Conservation (phyloP, 2,329 filamentous ascomycete species). For the Chaetomiaceae sp. region DNA sequence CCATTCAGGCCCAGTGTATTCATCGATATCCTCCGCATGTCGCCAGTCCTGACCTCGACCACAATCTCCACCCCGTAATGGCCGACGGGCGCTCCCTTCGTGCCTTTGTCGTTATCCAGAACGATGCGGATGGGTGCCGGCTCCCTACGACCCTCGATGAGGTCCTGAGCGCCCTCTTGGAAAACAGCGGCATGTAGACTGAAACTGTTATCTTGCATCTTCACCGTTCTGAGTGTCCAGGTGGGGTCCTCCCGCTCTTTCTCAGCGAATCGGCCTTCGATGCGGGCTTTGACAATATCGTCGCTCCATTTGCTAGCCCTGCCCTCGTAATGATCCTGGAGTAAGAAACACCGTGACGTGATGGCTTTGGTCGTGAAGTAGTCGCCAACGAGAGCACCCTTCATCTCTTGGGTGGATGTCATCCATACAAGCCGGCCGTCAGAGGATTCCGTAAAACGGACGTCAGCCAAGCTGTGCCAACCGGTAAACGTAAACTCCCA, state of each 20-base stretch:
- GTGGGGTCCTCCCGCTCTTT: conserved; percentile 72
- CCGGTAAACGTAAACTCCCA: conserved; percentile 74
- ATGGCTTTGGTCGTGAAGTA: conserved; percentile 47
- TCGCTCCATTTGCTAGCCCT: conserved; percentile 74
- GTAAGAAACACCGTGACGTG: conserved; percentile 63
- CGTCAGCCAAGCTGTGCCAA: conserved; percentile 63
- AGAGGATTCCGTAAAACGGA: conserved; percentile 68
- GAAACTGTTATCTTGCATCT: conserved; percentile 56
- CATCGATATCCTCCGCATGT: conserved; percentile 47
- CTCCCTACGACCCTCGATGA: conserved; percentile 60
- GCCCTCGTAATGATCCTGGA: conserved; percentile 72
- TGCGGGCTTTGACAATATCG: conserved; percentile 78
- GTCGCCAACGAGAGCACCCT: conserved; percentile 47
- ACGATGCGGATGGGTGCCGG: conserved; percentile 67
- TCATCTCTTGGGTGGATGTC: conserved; percentile 59
- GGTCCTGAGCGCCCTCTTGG: conserved; percentile 61
- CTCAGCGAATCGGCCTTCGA: conserved; percentile 82
- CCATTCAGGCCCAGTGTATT: conserved; percentile 62
- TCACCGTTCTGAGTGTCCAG: conserved; percentile 74
- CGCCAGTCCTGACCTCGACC: conserved; percentile 55
- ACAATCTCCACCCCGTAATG: conserved; percentile 69
- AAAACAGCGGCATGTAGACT: conserved; percentile 65
- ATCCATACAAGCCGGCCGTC: conserved; percentile 65
- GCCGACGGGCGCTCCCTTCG: conserved; percentile 61
- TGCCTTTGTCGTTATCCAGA: conserved; percentile 65